Evolutionary conservation across 2,329 filamentous ascomycete genomes (phyloP), one percentile per base, ranked within the genome.

Genomic region (Fusarium siculi): DNA sequence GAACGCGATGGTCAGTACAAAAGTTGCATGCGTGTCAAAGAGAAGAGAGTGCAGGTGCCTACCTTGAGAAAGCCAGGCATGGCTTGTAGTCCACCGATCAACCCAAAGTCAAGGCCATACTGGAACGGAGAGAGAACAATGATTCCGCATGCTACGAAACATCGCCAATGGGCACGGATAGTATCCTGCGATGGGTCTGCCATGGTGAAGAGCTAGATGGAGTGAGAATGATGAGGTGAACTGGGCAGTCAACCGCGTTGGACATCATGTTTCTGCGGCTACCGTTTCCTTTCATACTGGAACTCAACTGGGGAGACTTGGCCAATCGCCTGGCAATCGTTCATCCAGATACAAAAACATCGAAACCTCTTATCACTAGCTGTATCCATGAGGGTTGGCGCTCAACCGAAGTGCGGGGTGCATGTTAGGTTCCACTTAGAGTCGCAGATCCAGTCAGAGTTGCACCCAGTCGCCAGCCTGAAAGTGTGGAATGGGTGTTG

Each of bases 31-130:
- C 14, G 21, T 28, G 19, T 18, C 5, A 39, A 18, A 28, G 10
- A 21, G 18, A 6, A 44, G 5, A 11, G 6, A 16, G 3, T 21
- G 3, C 3, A 9, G 9, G 3, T 12, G 2, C 66, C 44, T 6
- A 74, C 74, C 57, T 70, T 69, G 16, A 76, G 50, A 23, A 76
- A 76, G 1, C 74, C 74, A 21, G 74, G 74, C 74, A 76, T 76
- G 2, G 74, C 74, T 43, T 76, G 74, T 0, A 76, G 44, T 2
- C 74, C 74, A 7, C 74, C 74, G 2, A 76, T 76, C 3, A 76
- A 23, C 1, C 74, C 74, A 72, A 76, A 76, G 28, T 76, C 74
- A 43, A 76, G 70, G 3, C 74, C 74, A 69, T 76, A 76, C 7
- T 76, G 74, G 11, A 76, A 76, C 0, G 74, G 74, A 2, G 74